Evolutionary conservation across 139 green algal species (phyloP), one percentile per base, ranked within the genome.

Genomic region (Coelastrella sp.): DNA sequence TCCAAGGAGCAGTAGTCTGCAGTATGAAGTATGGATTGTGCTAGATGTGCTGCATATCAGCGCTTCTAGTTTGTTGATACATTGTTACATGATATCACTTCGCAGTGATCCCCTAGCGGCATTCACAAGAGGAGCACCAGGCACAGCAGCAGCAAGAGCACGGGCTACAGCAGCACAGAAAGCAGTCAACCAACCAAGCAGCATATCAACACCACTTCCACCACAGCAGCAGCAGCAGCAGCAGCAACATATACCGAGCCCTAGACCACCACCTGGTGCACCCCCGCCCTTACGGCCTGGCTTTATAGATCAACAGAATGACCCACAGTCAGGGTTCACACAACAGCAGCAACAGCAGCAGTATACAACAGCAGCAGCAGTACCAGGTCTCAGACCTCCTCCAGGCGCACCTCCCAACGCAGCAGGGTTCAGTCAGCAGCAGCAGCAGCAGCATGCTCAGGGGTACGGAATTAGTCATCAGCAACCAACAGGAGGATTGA

Each of bases 51-150:
- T n/a, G n/a, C n/a, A n/a, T n/a, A n/a, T n/a, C n/a, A n/a, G n/a
- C n/a, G n/a, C n/a, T n/a, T n/a, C n/a, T n/a, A n/a, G n/a, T n/a
- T 57, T 57, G 45, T 13, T 9, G 45, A 57, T 57, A 57, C 45
- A 57, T 57, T 9, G 15, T 23, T 23, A 57, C 45, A 13, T 57
- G 11, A 23, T 9, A 13, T n/a, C 66, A 27, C 9, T 25, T 75
- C 69, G 45, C 17, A 90, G 87, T n/a, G 87, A 90, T 27, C 87
- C 87, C 5, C 64, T 90, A 2, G 83, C 83, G 23, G 78, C 87
- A 6, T 88, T 87, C 63, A 45, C 83, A 4, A 48, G 27, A 8
- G 53, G 69, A 32, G 51, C 79, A 30, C 50, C 62, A 48, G 67
- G 63, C 21, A 71, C 43, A 71, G 30, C 64, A 79, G 63, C 50